These are phyloP conservation scores for Monosporascus sp. DNA, from an alignment of 2,329 filamentous ascomycete species.

Conservation along the genomic window DNA sequence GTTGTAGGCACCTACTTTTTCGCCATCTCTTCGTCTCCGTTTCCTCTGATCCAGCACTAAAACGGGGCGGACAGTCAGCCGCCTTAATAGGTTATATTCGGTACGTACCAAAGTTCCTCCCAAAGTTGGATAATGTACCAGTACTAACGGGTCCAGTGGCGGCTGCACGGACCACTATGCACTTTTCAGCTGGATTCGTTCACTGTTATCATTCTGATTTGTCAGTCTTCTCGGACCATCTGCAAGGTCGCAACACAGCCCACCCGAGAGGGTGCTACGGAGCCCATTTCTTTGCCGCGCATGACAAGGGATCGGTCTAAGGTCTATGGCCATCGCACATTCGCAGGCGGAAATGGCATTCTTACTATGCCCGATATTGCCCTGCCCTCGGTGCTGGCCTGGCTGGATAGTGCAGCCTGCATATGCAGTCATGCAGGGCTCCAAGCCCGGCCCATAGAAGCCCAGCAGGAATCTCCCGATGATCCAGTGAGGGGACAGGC, in stretches of 20 bases:
- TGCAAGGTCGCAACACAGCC: slow-evolving; percentile 31
- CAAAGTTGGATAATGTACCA: not conserved
- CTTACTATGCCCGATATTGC: not conserved
- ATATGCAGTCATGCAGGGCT: slow-evolving; percentile 8
- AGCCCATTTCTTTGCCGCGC: not conserved
- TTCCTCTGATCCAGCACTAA: no score
- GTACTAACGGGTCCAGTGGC: slow-evolving; percentile 15
- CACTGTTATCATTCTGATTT: slow-evolving; percentile 21
- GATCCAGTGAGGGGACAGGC: not conserved
- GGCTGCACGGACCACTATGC: slow-evolving; percentile 25
- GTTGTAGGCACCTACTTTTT: no score
- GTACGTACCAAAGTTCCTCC: not conserved
- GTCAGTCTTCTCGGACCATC: slow-evolving; percentile 24
- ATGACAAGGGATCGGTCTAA: not conserved
- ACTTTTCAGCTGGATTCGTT: slow-evolving; percentile 29
- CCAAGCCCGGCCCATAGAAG: not conserved
- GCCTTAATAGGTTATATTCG: not conserved
- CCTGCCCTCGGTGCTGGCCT: slow-evolving; percentile 4
- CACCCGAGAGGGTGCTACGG: slow-evolving; percentile 2
- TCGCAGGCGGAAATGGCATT: no score
- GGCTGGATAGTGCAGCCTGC: slow-evolving; percentile 9
- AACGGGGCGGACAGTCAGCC: no score
- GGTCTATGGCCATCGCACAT: not conserved
- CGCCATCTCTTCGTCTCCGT: no score
- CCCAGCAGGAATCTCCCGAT: not conserved